Percentiles rank a stretch among this genome's conserved stretches.
Conservation (phyloP, 1,284 basidiomycete genomes). For the Xanthoconium separans region DNA sequence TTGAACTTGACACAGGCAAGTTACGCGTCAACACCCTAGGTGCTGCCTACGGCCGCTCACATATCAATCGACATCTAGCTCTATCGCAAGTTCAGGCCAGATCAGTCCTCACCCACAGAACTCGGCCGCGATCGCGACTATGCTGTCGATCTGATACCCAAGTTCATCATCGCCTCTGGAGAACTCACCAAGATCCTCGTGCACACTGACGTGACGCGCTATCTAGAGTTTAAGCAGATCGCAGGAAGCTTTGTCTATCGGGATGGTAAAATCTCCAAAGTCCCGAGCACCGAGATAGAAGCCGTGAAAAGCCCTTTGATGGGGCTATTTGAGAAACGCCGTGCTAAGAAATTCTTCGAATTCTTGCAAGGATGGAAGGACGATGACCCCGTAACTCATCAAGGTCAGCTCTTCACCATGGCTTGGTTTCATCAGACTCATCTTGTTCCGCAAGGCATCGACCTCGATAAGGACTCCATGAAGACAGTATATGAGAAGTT, state of each 20-base stretch:
- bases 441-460: slow-evolving; percentile 55
- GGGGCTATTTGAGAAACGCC: slow-evolving; percentile 98
- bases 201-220: slow-evolving; percentile 98
- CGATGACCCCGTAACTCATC: slow-evolving; percentile 91
- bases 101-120: slow-evolving; percentile 68
- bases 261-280: slow-evolving; percentile 96
- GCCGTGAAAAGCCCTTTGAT: slow-evolving; percentile 93
- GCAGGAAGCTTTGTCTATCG: slow-evolving; percentile 98
- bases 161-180: slow-evolving; percentile 98
- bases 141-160: slow-evolving; percentile 92
- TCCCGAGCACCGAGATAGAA: slow-evolving; percentile 97
- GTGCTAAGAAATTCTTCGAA: slow-evolving; percentile 99
- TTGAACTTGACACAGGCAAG: slow-evolving; percentile 94
- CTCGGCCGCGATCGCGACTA: slow-evolving; percentile 95
- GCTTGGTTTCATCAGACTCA: slow-evolving; percentile 1
- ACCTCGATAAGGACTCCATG: slow-evolving; percentile 90
- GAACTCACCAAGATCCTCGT: slow-evolving; percentile 98
- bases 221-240: slow-evolving; percentile 99
- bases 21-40: slow-evolving; percentile 11
- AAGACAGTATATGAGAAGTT: slow-evolving; percentile 95
- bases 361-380: slow-evolving; percentile 97
- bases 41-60: slow-evolving; percentile 18
- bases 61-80: slow-evolving; percentile 54
- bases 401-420: slow-evolving; percentile 56
- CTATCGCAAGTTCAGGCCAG: slow-evolving; percentile 92